A percentile compares a stretch with the other conserved stretches of the same genome.
phyloP scores from a whole-genome alignment of 306 rosid species.

The Mimosa pudica region DNA sequence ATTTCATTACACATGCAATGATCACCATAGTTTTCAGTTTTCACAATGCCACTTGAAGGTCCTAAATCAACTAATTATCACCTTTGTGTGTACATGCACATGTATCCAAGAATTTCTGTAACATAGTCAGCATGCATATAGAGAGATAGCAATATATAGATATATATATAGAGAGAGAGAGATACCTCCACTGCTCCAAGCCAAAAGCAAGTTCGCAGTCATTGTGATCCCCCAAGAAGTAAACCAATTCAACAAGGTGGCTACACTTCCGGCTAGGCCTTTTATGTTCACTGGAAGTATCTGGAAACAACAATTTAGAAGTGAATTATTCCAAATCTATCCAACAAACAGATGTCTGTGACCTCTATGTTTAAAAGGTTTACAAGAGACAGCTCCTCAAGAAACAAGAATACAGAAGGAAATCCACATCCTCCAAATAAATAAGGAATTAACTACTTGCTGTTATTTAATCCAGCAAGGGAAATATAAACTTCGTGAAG shows the following conservation, averaged over 20 bases:
- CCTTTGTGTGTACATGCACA: neutral
- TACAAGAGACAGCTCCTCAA: slow-evolving; percentile 17
- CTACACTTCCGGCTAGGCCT: slow-evolving; percentile 80
- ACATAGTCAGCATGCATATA: neutral
- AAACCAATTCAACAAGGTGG: slow-evolving; percentile 75
- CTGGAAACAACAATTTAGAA: slow-evolving; percentile 46
- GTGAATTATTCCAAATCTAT: neutral
- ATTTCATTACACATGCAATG: neutral
- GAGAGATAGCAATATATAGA: slow-evolving; percentile 26
- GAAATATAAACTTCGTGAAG: neutral
- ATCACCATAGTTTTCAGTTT: neutral
- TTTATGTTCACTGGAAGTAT: slow-evolving; percentile 83
- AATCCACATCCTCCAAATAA: slow-evolving; percentile 22
- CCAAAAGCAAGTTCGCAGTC: slow-evolving; percentile 83
- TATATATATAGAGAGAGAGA: neutral
- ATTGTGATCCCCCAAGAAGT: slow-evolving; percentile 59
- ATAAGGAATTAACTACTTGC: slow-evolving; percentile 16
- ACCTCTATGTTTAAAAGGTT: neutral
- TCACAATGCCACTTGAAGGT: neutral
- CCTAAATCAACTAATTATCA: neutral
- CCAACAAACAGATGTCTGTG: slow-evolving; percentile 24
- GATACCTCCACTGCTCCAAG: slow-evolving; percentile 81
- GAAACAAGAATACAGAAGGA: slow-evolving; percentile 21
- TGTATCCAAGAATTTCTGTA: too few relatives aligned
- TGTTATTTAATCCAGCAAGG: neutral